phyloP scores from a whole-genome alignment of 768 basidiomycete genomes.

The Tulasnella sp. region DNA sequence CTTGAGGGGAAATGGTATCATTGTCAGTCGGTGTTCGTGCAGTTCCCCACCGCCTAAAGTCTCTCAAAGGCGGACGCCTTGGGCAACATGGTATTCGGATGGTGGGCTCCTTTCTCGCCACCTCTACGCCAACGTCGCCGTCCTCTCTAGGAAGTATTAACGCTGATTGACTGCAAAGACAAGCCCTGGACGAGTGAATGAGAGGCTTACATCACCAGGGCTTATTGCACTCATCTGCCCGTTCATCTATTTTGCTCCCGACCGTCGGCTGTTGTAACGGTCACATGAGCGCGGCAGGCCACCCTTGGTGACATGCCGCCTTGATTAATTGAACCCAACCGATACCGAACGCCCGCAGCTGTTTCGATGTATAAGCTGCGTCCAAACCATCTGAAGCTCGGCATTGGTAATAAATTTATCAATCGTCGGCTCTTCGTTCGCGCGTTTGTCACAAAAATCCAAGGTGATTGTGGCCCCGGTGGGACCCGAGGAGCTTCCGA shows the following conservation, averaged over 20 bases:
- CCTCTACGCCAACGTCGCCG: neutral
- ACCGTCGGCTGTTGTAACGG: too few species aligned
- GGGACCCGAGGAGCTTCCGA: slow-evolving; percentile 1
- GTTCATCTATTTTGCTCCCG: neutral
- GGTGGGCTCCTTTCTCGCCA: neutral
- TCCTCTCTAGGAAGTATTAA: neutral
- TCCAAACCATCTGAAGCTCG: too few species aligned
- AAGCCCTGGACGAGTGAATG: neutral
- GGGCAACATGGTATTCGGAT: neutral
- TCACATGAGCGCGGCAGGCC: neutral
- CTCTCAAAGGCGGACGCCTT: neutral
- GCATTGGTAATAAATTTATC: neutral
- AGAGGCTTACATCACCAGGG: neutral
- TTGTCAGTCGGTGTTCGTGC: neutral
- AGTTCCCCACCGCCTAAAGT: neutral
- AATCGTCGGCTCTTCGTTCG: neutral
- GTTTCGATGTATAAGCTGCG: neutral
- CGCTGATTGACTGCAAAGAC: neutral
- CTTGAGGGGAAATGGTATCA: neutral
- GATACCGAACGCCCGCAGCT: neutral
- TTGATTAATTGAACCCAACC: neutral
- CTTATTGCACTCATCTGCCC: neutral
- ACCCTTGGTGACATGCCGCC: neutral
- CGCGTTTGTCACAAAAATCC: neutral
- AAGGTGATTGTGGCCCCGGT: neutral